Evolutionary conservation across 768 basidiomycete species (phyloP).

Genomic region (Cyathus striatus): DNA sequence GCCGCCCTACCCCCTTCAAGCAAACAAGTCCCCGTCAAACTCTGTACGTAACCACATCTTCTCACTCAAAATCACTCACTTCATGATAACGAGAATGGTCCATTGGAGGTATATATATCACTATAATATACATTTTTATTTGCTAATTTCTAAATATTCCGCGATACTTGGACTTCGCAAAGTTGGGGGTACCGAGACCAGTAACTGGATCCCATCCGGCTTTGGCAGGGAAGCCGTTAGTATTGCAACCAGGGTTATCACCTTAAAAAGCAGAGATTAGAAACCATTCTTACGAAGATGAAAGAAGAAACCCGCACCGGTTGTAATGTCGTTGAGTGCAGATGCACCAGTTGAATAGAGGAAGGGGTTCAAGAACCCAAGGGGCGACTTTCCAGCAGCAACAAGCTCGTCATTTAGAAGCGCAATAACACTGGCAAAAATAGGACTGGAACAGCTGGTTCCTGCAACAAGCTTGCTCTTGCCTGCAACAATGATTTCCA

Average conservation of each 20-base stretch:
- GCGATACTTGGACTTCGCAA: too few relatives aligned
- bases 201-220: neutral
- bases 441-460: conserved; percentile 38
- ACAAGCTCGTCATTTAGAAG: conserved; percentile 51
- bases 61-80: too few relatives aligned
- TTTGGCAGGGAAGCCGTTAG: neutral
- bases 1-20: too few relatives aligned
- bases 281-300: conserved; percentile 13
- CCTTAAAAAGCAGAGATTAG: conserved; percentile 29
- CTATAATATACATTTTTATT: neutral
- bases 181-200: neutral
- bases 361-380: conserved; percentile 46
- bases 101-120: too few relatives aligned
- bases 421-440: conserved; percentile 36
- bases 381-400: conserved; percentile 29
- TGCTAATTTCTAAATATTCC: too few relatives aligned
- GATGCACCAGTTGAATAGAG: conserved; percentile 14
- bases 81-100: too few relatives aligned
- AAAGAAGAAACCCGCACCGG: conserved; percentile 20
- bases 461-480: conserved; percentile 26
- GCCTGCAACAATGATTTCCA: conserved; percentile 22
- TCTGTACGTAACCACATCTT: too few relatives aligned
- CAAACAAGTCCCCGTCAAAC: too few relatives aligned
- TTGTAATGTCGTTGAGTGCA: neutral
- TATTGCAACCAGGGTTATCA: conserved; percentile 26